phyloP scores from a whole-genome alignment of 1,284 basidiomycete genomes.

The Dichomitus squalens region DNA sequence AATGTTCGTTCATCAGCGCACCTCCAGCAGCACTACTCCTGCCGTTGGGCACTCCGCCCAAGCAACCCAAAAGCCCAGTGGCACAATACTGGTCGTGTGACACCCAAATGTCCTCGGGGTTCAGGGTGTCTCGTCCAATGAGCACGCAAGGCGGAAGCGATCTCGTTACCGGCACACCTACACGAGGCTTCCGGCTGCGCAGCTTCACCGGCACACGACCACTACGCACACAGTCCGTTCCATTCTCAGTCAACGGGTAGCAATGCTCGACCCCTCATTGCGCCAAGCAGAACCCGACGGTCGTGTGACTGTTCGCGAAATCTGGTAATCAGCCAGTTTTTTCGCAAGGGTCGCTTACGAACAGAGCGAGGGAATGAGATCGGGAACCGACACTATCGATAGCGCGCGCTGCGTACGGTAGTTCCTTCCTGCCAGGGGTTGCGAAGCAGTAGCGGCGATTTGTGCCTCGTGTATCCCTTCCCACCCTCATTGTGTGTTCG shows the following conservation, averaged over 20 bases:
- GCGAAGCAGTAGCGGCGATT: not conserved
- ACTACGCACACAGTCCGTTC: constrained; percentile 4
- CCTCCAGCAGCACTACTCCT: not conserved
- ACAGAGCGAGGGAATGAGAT: not conserved
- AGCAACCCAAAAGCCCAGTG: not conserved
- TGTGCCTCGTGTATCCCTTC: not conserved
- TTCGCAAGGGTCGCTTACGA: not conserved
- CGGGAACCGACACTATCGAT: not conserved
- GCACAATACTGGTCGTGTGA: constrained; percentile 20
- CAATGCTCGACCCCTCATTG: not conserved
- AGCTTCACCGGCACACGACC: constrained; percentile 15
- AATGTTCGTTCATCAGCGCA: not conserved
- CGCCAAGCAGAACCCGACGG: no score
- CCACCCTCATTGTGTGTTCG: not conserved
- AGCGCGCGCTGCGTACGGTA: not conserved
- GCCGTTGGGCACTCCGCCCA: constrained; percentile 3
- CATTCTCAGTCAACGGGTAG: not conserved
- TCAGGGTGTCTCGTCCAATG: constrained; percentile 9
- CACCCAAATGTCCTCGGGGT: constrained; percentile 12
- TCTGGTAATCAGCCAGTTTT: not conserved
- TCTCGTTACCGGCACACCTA: constrained; percentile 8
- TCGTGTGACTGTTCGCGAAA: not conserved
- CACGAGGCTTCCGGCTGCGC: constrained; percentile 18
- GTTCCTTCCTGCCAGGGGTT: not conserved
- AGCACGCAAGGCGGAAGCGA: constrained; percentile 7